phyloP scores from a whole-genome alignment of 371 early-diverging fungal species.

The Rhizomucor pusillus region DNA sequence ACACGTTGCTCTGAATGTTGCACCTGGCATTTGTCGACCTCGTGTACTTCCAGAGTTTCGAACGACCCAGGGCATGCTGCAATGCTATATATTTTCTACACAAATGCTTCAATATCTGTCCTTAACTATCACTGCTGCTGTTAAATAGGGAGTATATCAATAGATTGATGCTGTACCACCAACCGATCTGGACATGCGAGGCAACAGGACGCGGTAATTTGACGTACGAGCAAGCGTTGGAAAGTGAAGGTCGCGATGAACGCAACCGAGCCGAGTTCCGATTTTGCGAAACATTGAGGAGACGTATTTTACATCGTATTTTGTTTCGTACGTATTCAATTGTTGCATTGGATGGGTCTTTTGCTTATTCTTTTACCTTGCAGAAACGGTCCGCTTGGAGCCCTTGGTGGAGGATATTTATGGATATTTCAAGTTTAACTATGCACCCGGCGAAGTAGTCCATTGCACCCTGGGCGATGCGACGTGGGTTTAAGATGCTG shows the following conservation, averaged over 20 bases:
- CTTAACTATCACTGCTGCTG: slow-evolving; percentile 6
- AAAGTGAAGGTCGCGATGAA: slow-evolving; percentile 65
- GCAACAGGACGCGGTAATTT: slow-evolving; percentile 69
- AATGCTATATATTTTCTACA: not conserved
- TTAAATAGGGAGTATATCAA: slow-evolving; percentile 70
- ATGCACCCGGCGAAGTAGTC: slow-evolving; percentile 39
- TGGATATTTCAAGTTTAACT: slow-evolving; percentile 38
- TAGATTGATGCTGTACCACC: slow-evolving; percentile 66
- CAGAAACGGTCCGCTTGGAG: slow-evolving; percentile 48
- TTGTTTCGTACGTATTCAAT: slow-evolving; percentile 61
- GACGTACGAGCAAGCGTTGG: slow-evolving; percentile 83
- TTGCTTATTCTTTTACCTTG: not conserved
- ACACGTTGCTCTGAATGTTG: too few relatives aligned
- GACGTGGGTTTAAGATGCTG: slow-evolving; percentile 16
- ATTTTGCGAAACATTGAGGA: slow-evolving; percentile 62
- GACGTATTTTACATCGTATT: slow-evolving; percentile 56
- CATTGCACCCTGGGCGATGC: slow-evolving; percentile 36
- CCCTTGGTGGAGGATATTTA: slow-evolving; percentile 47
- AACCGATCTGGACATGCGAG: slow-evolving; percentile 78
- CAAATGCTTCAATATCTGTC: not conserved
- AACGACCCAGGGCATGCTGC: not conserved
- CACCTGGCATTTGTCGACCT: too few relatives aligned
- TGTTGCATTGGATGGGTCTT: too few relatives aligned
- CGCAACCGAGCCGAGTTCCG: slow-evolving; percentile 50
- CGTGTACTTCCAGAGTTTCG: not conserved